Evolutionary conservation across 306 rosid species (phyloP), one percentile per base, ranked within the genome.

Genomic region (Prunus padus): DNA sequence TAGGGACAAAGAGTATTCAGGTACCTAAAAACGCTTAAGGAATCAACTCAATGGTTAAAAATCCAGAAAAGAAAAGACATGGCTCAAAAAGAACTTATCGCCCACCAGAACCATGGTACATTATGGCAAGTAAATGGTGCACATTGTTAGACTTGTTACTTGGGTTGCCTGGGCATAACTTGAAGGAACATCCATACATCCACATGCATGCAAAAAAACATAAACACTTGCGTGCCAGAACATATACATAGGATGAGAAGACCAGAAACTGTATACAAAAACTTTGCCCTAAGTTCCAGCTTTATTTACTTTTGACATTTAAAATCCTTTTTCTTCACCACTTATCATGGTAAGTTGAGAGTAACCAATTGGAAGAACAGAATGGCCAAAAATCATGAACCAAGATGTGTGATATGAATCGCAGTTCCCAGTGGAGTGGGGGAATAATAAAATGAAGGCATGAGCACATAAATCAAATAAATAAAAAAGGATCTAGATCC

Each of bases 1-100:
- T 50, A 95, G 92, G 69, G 97, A 89, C 81, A 80, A 74, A 30
- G 97, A 80, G 69, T 95, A 92, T 82, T 95, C 99, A 57, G 99
- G 99, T 66, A 90, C 99, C 99, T 95, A 80, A 54, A 75, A 82
- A 65, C 69, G 65, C 69, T 85, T 77, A 85, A 90, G 89, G 93
- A 88, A 71, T 44, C 52, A 78, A 82, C 81, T 74, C 5, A 11
- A 46, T 28, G 14, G 57, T 46, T 60, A 59, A 28, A 42, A 23
- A 16, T 73, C 12, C 19, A 45, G 7, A 44, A 57, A 14, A 19
- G 12, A 25, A 13, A 25, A 44, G 42, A 61, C 13, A 57, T 59
- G 42, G 26, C 45, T 25, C 44, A 19, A 25, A 26, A 60, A 61
- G 19, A 10, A 60, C 44, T 65, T 4, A 40, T 20, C 44, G 67